These are phyloP conservation scores for Nicotiana knightiana DNA, from an alignment of 257 asterid species.

Conservation along the genomic window DNA sequence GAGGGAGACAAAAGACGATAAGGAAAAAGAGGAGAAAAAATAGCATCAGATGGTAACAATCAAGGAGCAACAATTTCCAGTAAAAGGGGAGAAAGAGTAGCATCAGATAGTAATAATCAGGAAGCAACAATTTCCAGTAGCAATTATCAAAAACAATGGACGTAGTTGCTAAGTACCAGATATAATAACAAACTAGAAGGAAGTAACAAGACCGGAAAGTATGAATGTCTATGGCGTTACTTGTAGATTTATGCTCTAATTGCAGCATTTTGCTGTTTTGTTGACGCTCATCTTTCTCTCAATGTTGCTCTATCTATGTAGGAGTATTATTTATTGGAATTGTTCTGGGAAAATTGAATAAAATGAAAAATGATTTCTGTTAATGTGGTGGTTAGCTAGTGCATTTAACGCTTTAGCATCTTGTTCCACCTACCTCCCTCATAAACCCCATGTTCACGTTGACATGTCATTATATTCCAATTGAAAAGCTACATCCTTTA, in stretches of 20 bases:
- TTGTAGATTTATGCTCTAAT: neutral
- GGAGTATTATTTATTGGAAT: neutral
- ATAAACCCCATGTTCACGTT: neutral
- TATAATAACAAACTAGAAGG: too few species aligned
- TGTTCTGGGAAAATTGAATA: neutral
- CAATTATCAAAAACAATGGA: too few species aligned
- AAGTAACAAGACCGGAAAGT: neutral
- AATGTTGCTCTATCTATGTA: neutral
- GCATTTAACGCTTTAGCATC: neutral
- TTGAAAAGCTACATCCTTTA: neutral
- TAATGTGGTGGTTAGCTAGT: neutral
- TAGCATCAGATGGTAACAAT: too few species aligned
- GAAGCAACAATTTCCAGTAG: too few species aligned
- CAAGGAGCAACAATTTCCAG: too few species aligned
- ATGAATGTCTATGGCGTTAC: neutral
- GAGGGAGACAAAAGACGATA: too few species aligned
- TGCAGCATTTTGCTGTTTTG: neutral
- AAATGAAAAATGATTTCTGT: neutral
- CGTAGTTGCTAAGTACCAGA: too few species aligned
- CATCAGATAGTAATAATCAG: too few species aligned
- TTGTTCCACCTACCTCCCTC: neutral
- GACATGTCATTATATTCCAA: neutral
- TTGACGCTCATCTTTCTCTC: neutral
- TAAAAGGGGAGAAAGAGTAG: too few species aligned
- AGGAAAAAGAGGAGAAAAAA: too few species aligned